These are phyloP conservation scores for Irpex sp. DNA, from an alignment of 1,284 basidiomycete genomes.

Conservation along the genomic window DNA sequence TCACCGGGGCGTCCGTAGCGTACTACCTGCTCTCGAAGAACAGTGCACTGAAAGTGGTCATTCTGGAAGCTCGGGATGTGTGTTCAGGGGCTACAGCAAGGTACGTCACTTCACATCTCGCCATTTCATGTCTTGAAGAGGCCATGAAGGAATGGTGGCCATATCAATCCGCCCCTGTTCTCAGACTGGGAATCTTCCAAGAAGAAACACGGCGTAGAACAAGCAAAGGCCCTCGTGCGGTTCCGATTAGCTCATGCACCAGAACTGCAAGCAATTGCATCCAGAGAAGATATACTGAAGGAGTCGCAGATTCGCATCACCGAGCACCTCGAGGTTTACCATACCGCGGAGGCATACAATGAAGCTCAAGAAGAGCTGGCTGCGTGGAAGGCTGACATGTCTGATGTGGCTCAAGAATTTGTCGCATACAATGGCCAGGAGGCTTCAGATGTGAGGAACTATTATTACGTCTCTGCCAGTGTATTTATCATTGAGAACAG, in stretches of 20 bases:
- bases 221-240: conserved; percentile 52
- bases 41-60: conserved; percentile 41
- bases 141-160: conserved; percentile 60
- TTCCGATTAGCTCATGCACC: conserved; percentile 57
- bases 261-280: conserved; percentile 43
- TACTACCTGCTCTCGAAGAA: conserved; percentile 45
- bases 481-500: conserved; percentile 20
- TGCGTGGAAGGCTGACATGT: conserved; percentile 35
- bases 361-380: conserved; percentile 30
- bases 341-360: conserved; percentile 29
- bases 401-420: conserved; percentile 33
- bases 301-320: conserved; percentile 38
- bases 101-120: conserved; percentile 30
- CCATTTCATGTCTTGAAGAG: too few species aligned
- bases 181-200: conserved; percentile 56
- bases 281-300: conserved; percentile 42
- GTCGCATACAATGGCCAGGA: conserved; percentile 29
- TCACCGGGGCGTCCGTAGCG: conserved; percentile 60
- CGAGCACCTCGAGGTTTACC: conserved; percentile 40
- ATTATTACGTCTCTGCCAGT: background rate
- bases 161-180: conserved; percentile 61
- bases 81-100: conserved; percentile 72
- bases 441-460: conserved; percentile 29
- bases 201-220: conserved; percentile 38
- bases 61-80: conserved; percentile 66